phyloP scores from a whole-genome alignment of 352 stramenopile species.

The Phytophthora lateralis region DNA sequence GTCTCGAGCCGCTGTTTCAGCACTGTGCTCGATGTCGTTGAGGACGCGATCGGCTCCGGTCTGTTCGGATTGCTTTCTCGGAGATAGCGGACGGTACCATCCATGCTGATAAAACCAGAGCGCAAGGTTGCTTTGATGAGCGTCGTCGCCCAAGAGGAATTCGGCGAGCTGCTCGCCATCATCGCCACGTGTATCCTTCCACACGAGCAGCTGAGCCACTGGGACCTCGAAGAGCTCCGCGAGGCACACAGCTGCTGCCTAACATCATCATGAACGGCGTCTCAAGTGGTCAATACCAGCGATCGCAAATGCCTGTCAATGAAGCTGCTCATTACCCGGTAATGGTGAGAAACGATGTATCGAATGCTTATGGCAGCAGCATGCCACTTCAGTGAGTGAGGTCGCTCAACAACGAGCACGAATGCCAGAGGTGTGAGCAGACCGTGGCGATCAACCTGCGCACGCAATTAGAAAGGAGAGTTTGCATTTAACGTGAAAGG shows the following conservation, averaged over 20 bases:
- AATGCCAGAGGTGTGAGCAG: constrained; percentile 65
- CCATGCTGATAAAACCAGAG: constrained; percentile 61
- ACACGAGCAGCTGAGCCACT: constrained; percentile 19
- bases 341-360: constrained; percentile 45
- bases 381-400: constrained; percentile 68
- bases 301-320: background rate
- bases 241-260: constrained; percentile 23
- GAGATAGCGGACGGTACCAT: constrained; percentile 46
- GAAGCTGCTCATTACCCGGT: constrained; percentile 16
- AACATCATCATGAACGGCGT: background rate
- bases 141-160: constrained; percentile 43
- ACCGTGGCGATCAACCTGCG: constrained; percentile 41
- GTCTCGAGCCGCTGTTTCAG: constrained; percentile 42
- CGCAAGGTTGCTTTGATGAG: constrained; percentile 37
- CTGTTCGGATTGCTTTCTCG: constrained; percentile 22
- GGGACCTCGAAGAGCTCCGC: constrained; percentile 30
- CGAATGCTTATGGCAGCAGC: constrained; percentile 56
- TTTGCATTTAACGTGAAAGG: too few species aligned
- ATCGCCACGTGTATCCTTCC: constrained; percentile 23
- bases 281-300: background rate
- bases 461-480: constrained; percentile 3
- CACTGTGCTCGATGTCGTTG: constrained; percentile 33
- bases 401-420: constrained; percentile 53
- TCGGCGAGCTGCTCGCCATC: constrained; percentile 34
- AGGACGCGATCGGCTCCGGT: constrained; percentile 23